phyloP scores from a whole-genome alignment of 352 stramenopile genomes.

The Phytophthora megakarya region DNA sequence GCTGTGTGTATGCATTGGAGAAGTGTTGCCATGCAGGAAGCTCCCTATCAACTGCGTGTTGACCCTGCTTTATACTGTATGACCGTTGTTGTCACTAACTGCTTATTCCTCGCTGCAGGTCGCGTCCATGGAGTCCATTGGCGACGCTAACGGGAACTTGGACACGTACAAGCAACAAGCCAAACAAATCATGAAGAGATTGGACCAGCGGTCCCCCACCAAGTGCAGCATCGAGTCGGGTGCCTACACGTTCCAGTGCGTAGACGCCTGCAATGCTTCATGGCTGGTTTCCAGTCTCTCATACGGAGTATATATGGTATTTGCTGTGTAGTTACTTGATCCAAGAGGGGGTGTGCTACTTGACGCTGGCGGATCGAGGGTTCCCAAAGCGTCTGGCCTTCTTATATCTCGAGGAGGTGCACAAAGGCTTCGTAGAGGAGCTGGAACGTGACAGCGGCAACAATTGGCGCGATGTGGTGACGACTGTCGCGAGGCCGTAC shows the following conservation, averaged over 20 bases:
- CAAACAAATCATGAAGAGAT: slow-evolving; percentile 94
- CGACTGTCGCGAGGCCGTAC: slow-evolving; percentile 97
- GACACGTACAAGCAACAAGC: slow-evolving; percentile 93
- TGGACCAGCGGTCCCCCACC: slow-evolving; percentile 90
- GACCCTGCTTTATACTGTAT: background rate
- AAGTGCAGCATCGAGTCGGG: slow-evolving; percentile 96
- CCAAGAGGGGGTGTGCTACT: slow-evolving; percentile 96
- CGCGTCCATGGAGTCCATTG: slow-evolving; percentile 92
- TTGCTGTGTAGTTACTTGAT: slow-evolving; percentile 92
- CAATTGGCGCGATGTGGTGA: slow-evolving; percentile 92
- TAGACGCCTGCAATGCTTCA: slow-evolving; percentile 6
- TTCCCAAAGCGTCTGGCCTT: slow-evolving; percentile 98
- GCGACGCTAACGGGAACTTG: slow-evolving; percentile 79
- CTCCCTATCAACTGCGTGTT: background rate
- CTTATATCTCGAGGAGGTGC: slow-evolving; percentile 97
- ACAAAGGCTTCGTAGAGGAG: slow-evolving; percentile 94
- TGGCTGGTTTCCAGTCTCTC: background rate
- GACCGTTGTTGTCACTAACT: background rate
- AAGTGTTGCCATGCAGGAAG: background rate
- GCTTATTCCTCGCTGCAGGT: slow-evolving; percentile 54
- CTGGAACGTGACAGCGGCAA: slow-evolving; percentile 92
- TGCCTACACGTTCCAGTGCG: slow-evolving; percentile 92
- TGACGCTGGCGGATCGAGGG: slow-evolving; percentile 95
- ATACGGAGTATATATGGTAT: background rate
- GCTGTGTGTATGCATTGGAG: background rate